These are phyloP conservation scores for Hymenoscyphus repandus DNA, from an alignment of 2,329 filamentous ascomycete genomes.

Conservation along the genomic window DNA sequence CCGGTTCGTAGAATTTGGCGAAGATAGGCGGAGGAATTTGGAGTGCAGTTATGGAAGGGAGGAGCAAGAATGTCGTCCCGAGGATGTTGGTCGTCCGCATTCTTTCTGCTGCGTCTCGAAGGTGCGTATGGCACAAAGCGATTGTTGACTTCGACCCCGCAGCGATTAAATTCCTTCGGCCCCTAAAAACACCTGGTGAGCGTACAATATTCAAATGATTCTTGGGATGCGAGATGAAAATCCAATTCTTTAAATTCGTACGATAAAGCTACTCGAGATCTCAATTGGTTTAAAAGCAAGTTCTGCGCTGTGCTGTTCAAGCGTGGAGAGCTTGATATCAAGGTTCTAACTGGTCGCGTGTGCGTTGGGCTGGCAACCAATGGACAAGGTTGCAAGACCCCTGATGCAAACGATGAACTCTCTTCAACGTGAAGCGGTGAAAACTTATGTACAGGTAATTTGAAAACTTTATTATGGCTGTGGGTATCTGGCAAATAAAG, in stretches of 20 bases:
- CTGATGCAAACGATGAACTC: background rate
- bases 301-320: background rate
- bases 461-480: no score
- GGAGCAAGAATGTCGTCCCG: constrained; percentile 14
- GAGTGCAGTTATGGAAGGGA: constrained; percentile 18
- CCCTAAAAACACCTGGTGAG: constrained; percentile 3
- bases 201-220: background rate
- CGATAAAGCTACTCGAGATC: background rate
- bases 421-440: no score
- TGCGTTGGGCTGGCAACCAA: background rate
- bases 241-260: background rate
- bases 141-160: constrained; percentile 10
- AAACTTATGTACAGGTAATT: no score
- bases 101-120: background rate
- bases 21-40: constrained; percentile 25
- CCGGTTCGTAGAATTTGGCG: constrained; percentile 20
- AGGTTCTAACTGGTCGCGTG: constrained; percentile 1
- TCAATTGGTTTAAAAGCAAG: constrained; percentile 1
- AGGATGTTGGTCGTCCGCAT: background rate
- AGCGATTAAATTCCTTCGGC: background rate
- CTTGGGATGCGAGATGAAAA: background rate
- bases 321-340: background rate
- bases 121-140: background rate
- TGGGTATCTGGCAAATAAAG: no score
- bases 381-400: background rate